These are phyloP conservation scores for Pezicula carpinea DNA, from an alignment of 2,329 filamentous ascomycete species.

Conservation along the genomic window DNA sequence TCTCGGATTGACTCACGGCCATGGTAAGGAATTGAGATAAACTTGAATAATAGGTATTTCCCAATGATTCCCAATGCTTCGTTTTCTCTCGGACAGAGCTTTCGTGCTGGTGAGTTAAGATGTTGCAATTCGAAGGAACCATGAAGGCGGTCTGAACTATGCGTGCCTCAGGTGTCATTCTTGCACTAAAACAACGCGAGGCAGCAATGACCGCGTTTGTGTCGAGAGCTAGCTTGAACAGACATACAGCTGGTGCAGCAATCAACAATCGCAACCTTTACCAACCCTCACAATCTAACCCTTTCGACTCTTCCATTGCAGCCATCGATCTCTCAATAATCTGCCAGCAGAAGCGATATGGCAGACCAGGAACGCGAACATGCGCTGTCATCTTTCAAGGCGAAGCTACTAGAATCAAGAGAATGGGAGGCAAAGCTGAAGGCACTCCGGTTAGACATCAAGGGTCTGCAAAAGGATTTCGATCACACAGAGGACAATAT, in stretches of 20 bases:
- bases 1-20: no score
- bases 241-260: neutral
- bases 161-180: no score
- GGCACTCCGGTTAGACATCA: constrained; percentile 88
- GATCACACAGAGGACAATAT: constrained; percentile 99
- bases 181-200: neutral
- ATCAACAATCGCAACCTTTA: constrained; percentile 1
- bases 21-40: no score
- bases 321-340: neutral
- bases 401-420: constrained; percentile 84
- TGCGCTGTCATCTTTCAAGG: constrained; percentile 73
- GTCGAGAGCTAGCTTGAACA: neutral
- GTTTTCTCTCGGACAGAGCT: no score
- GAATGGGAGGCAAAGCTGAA: constrained; percentile 99
- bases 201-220: neutral
- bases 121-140: no score
- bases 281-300: neutral
- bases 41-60: no score
- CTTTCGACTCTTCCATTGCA: neutral
- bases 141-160: no score
- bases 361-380: constrained; percentile 53
- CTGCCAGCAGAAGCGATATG: constrained; percentile 13
- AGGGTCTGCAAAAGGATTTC: constrained; percentile 89
- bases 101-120: no score
- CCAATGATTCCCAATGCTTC: no score